phyloP scores from a whole-genome alignment of 2,329 filamentous ascomycete genomes.

The Chaetomium strumarium region DNA sequence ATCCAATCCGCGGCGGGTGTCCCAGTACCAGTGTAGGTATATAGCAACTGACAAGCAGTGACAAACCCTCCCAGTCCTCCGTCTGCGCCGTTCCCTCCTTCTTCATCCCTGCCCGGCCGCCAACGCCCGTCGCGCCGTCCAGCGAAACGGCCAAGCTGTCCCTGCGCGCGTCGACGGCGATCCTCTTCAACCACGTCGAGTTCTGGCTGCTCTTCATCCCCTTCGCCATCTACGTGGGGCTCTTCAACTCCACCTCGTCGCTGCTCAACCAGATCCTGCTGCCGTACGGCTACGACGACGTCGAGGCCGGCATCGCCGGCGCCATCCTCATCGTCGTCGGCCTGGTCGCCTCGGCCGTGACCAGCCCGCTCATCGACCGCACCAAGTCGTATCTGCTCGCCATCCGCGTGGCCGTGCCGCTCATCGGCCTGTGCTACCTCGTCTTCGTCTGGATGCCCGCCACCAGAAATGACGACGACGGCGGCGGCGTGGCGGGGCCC shows the following conservation, averaged over 20 bases:
- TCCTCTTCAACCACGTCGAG: slow-evolving; percentile 56
- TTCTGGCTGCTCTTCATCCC: slow-evolving; percentile 77
- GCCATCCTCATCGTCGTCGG: slow-evolving; percentile 86
- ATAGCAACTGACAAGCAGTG: too few species aligned
- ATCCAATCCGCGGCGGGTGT: too few species aligned
- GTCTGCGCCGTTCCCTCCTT: slow-evolving; percentile 67
- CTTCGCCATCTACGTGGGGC: slow-evolving; percentile 79
- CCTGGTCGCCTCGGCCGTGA: slow-evolving; percentile 67
- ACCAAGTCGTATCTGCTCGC: slow-evolving; percentile 72
- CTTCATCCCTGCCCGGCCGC: slow-evolving; percentile 71
- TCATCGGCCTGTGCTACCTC: slow-evolving; percentile 69
- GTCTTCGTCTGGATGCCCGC: slow-evolving; percentile 74
- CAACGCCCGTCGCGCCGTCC: slow-evolving; percentile 69
- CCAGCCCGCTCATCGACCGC: slow-evolving; percentile 76
- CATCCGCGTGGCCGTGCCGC: slow-evolving; percentile 67
- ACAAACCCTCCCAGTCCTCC: slow-evolving; percentile 47
- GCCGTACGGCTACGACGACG: slow-evolving; percentile 79
- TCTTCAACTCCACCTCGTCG: slow-evolving; percentile 89
- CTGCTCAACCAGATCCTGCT: slow-evolving; percentile 85
- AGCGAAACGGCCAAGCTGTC: slow-evolving; percentile 52
- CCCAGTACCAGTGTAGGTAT: too few species aligned
- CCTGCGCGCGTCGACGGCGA: slow-evolving; percentile 45
- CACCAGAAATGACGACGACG: slow-evolving; percentile 40
- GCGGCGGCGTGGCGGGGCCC: slow-evolving; percentile 53
- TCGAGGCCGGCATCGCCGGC: slow-evolving; percentile 82